A percentile compares a stretch with the other conserved stretches of the same genome.
These are phyloP conservation scores for Salix brachista DNA, from an alignment of 345 rosid species.

Conservation along the genomic window DNA sequence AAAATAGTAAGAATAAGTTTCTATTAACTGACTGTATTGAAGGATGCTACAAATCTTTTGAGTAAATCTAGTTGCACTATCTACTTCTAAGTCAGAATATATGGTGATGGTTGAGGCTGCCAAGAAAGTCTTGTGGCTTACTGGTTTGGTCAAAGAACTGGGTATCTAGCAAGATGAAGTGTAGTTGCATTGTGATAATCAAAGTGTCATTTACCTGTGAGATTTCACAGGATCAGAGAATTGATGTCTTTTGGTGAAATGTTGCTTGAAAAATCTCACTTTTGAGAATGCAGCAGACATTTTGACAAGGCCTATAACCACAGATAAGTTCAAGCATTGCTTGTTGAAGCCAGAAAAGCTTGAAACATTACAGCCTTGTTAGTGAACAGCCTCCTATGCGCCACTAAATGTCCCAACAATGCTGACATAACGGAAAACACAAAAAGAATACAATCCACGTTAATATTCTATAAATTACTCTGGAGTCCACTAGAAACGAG, in stretches of 20 bases:
- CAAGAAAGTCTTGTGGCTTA: background rate
- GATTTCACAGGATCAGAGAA: background rate
- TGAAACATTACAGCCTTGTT: slow-evolving; percentile 49
- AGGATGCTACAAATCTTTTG: too few species aligned
- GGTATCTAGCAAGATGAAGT: background rate
- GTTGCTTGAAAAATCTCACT: background rate
- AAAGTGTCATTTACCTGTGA: background rate
- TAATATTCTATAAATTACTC: too few species aligned
- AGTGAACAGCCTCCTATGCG: slow-evolving; percentile 22
- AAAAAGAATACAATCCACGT: too few species aligned
- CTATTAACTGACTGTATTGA: too few species aligned
- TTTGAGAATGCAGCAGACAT: background rate
- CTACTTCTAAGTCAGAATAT: background rate
- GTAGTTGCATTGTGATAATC: background rate
- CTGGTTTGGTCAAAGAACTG: background rate
- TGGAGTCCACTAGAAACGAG: too few species aligned
- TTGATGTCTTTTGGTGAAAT: background rate
- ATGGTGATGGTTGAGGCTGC: background rate
- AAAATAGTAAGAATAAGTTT: too few species aligned
- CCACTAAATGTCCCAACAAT: slow-evolving; percentile 50
- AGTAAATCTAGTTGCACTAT: background rate
- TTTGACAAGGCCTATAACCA: background rate
- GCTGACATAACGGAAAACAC: too few species aligned
- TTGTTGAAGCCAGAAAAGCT: slow-evolving; percentile 33
- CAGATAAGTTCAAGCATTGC: background rate